phyloP scores from a whole-genome alignment of 2,329 filamentous ascomycete genomes.

The Alternaria sp. region DNA sequence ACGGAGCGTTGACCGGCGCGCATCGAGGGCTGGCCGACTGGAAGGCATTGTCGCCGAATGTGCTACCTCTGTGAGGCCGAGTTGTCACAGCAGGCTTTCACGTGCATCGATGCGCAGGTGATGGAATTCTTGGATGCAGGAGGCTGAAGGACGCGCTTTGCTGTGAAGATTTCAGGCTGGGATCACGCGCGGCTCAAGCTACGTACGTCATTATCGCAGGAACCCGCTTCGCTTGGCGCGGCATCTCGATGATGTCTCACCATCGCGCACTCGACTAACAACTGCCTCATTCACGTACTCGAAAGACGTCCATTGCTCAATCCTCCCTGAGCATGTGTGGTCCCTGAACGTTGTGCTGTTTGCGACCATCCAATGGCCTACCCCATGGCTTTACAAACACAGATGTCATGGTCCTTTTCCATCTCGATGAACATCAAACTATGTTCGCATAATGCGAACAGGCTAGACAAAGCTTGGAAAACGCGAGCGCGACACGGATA shows the following conservation, averaged over 20 bases:
- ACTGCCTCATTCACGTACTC: neutral
- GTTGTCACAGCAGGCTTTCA: conserved; percentile 7
- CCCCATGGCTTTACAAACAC: neutral
- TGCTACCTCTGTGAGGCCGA: conserved; percentile 36
- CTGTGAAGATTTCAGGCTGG: conserved; percentile 15
- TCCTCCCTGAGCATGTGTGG: neutral
- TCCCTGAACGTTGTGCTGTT: neutral
- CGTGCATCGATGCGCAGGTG: conserved; percentile 22
- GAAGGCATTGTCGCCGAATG: conserved; percentile 35
- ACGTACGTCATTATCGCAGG: conserved; percentile 16
- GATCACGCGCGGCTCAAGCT: conserved; percentile 10
- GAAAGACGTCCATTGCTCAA: neutral
- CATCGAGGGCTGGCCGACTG: conserved; percentile 47
- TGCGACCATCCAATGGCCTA: neutral
- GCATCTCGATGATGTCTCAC: conserved; percentile 2
- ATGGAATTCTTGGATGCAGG: conserved; percentile 3
- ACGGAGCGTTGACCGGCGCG: conserved; percentile 63
- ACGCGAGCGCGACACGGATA: neutral
- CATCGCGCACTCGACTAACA: neutral
- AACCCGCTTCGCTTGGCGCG: conserved; percentile 15
- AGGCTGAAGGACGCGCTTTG: neutral
- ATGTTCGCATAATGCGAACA: conserved; percentile 7
- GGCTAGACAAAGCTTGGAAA: neutral
- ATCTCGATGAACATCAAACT: neutral
- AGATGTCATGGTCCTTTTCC: neutral